A percentile compares a stretch with the other conserved stretches of the same genome.
Evolutionary conservation across 768 basidiomycete genomes (phyloP).

Genomic region (Boletus rubescentipes): DNA sequence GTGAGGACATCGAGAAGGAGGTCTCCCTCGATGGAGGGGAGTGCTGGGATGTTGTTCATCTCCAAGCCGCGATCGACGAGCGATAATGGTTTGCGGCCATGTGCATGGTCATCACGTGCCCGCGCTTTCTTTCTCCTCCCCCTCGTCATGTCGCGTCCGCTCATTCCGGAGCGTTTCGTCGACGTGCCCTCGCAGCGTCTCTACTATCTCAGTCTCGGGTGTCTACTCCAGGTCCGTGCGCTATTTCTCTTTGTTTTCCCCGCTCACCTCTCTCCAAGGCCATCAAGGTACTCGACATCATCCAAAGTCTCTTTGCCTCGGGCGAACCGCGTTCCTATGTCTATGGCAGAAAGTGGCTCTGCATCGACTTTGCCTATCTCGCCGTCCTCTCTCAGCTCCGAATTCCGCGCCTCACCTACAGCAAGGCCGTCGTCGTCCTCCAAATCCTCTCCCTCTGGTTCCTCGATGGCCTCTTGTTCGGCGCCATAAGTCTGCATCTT

Average conservation of each 20-base stretch:
- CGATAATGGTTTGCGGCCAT: background rate
- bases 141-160: constrained; percentile 36
- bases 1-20: constrained; percentile 60
- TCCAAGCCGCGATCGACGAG: constrained; percentile 8
- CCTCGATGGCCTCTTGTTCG: constrained; percentile 69
- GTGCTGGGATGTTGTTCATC: constrained; percentile 41
- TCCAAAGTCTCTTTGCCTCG: constrained; percentile 51
- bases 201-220: constrained; percentile 73
- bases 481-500: constrained; percentile 62
- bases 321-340: constrained; percentile 41
- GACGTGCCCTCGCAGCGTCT: constrained; percentile 79
- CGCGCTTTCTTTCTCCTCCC: background rate
- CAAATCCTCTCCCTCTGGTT: constrained; percentile 63
- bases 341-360: constrained; percentile 69
- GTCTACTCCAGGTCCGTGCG: constrained; percentile 73
- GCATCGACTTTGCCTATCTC: constrained; percentile 64
- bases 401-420: constrained; percentile 73
- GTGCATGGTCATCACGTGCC: constrained; percentile 17
- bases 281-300: constrained; percentile 71
- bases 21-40: constrained; percentile 58
- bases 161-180: constrained; percentile 72
- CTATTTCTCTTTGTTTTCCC: background rate
- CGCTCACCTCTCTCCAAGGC: constrained; percentile 44
- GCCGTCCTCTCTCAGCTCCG: constrained; percentile 57
- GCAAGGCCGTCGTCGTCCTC: constrained; percentile 57